A percentile compares a stretch with the other conserved stretches of the same genome.
Conservation (phyloP, 1,284 basidiomycete species). For the Tilletia walkeri region DNA sequence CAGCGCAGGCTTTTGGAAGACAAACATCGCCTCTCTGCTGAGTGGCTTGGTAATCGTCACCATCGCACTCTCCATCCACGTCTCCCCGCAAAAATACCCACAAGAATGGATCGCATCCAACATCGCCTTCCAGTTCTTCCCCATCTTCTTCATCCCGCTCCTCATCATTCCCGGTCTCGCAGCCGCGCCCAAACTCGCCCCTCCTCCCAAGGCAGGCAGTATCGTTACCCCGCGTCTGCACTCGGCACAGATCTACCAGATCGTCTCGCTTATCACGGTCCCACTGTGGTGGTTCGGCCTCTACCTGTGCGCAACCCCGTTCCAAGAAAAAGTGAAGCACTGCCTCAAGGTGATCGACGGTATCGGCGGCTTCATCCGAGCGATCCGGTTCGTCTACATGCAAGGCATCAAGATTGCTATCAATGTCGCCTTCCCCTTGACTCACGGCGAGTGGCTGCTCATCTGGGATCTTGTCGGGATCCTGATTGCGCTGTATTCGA, state of each 20-base stretch:
- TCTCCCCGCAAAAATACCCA: neutral
- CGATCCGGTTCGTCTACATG: neutral
- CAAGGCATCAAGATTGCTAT: neutral
- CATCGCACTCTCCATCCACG: slow-evolving; percentile 9
- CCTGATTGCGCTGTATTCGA: neutral
- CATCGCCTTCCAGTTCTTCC: slow-evolving; percentile 18
- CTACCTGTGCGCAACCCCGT: neutral
- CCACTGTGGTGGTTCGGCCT: slow-evolving; percentile 7
- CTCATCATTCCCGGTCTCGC: neutral
- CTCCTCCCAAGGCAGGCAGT: neutral
- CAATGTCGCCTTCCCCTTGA: slow-evolving; percentile 5
- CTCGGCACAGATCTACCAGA: neutral
- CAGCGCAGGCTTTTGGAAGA: neutral
- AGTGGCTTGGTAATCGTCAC: neutral
- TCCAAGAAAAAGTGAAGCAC: neutral
- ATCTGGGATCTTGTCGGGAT: slow-evolving; percentile 17
- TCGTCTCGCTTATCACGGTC: neutral
- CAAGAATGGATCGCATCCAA: slow-evolving; percentile 17
- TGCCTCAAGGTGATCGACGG: neutral
- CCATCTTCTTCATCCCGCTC: slow-evolving; percentile 15
- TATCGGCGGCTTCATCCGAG: neutral
- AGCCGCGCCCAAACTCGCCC: neutral
- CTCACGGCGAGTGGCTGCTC: slow-evolving; percentile 14
- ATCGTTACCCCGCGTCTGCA: neutral
- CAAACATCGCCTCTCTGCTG: neutral